These are phyloP conservation scores for Colletotrichum sp. DNA, from an alignment of 2,329 filamentous ascomycete genomes.

Conservation along the genomic window DNA sequence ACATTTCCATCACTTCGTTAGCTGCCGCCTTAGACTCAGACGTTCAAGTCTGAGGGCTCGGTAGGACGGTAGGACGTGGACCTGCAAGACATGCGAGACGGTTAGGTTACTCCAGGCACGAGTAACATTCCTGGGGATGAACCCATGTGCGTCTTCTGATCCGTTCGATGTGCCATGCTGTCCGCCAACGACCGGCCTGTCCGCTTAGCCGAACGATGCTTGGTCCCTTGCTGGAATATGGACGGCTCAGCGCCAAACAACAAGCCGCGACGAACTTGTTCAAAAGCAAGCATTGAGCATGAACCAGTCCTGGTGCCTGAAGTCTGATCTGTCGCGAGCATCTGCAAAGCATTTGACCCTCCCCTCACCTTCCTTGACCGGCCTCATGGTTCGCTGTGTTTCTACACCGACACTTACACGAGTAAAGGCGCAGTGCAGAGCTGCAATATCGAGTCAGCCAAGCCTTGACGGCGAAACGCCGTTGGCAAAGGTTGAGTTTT, in stretches of 20 bases:
- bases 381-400: background rate
- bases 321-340: background rate
- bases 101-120: background rate
- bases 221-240: background rate
- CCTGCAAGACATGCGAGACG: background rate
- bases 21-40: conserved; percentile 8
- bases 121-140: background rate
- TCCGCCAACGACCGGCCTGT: background rate
- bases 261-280: background rate
- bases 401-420: conserved; percentile 12
- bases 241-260: background rate
- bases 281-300: background rate
- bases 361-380: background rate
- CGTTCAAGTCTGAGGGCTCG: background rate
- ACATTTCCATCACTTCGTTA: conserved; percentile 6
- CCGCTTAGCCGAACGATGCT: background rate
- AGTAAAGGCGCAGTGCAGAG: background rate
- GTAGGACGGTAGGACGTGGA: background rate
- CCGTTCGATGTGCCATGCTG: background rate
- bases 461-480: background rate
- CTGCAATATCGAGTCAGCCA: conserved; percentile 5
- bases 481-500: background rate
- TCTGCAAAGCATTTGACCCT: background rate
- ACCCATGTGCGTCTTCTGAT: background rate
- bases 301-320: background rate